A percentile compares a stretch with the other conserved stretches of the same genome.
These are phyloP conservation scores for Nothopassalora personata DNA, from an alignment of 2,329 filamentous ascomycete genomes.

Conservation along the genomic window DNA sequence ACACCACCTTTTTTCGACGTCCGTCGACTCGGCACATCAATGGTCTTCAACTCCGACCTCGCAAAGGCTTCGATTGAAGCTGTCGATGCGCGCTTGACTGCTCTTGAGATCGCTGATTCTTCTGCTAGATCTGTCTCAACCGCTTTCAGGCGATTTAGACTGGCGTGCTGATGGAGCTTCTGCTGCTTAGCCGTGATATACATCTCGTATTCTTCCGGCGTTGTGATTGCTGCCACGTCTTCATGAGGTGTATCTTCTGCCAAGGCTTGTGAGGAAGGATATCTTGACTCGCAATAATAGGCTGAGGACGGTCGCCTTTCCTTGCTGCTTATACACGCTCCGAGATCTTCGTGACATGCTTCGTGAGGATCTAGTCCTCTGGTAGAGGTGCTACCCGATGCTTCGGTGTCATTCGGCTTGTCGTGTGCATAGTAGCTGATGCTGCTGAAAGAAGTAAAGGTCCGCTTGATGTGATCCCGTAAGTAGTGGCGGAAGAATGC, in stretches of 20 bases:
- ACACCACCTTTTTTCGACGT: background rate
- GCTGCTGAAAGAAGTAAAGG: constrained; percentile 9
- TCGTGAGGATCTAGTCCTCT: background rate
- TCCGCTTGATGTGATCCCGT: constrained; percentile 15
- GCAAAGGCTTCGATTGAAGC: constrained; percentile 31
- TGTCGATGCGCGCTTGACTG: constrained; percentile 30
- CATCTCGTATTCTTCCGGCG: constrained; percentile 19
- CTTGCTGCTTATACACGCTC: background rate
- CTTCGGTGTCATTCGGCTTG: background rate
- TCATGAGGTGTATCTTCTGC: background rate
- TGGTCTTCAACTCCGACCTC: constrained; percentile 27
- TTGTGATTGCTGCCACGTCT: constrained; percentile 5
- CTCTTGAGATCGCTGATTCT: background rate
- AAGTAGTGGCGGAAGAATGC: constrained; percentile 29
- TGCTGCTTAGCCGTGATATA: constrained; percentile 9
- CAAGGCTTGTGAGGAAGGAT: background rate
- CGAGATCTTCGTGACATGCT: background rate
- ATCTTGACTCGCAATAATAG: background rate
- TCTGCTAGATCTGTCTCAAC: background rate
- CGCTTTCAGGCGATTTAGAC: background rate
- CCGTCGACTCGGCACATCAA: constrained; percentile 23
- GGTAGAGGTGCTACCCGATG: background rate
- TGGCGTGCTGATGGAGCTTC: background rate
- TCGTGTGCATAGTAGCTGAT: constrained; percentile 12
- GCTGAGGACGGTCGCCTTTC: background rate